phyloP scores from a whole-genome alignment of 495 filamentous ascomycete genomes.

The Pseudoneurospora amorphoporcata region DNA sequence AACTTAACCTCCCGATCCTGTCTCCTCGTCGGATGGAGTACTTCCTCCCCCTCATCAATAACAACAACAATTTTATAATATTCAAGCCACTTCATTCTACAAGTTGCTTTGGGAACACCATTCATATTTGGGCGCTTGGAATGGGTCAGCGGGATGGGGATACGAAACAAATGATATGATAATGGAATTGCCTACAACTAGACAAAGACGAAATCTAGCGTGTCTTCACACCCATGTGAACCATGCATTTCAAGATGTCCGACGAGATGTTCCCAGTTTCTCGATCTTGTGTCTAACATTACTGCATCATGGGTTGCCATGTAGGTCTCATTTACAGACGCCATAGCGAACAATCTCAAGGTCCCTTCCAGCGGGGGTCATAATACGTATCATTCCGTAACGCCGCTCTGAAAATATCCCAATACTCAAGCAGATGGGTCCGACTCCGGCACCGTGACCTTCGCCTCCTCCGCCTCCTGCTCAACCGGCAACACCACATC shows the following conservation, averaged over 20 bases:
- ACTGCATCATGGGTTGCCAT: neutral
- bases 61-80: constrained; percentile 1
- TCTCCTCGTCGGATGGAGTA: neutral
- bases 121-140: constrained; percentile 8
- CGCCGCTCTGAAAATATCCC: neutral
- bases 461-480: constrained; percentile 36
- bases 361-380: neutral
- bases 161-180: constrained; percentile 1
- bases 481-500: constrained; percentile 69
- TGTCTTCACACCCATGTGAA: neutral
- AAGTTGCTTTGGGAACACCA: neutral
- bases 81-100: neutral
- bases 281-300: neutral
- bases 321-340: neutral
- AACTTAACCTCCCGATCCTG: neutral
- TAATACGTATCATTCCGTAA: neutral
- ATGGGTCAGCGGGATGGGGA: neutral
- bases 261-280: neutral
- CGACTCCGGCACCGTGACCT: constrained; percentile 18
- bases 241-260: neutral
- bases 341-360: neutral
- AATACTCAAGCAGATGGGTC: constrained; percentile 26
- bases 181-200: constrained; percentile 4
- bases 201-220: neutral
- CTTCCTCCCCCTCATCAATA: neutral